Conservation (phyloP, 257 asterid species). For the Lycium ferocissimum region DNA sequence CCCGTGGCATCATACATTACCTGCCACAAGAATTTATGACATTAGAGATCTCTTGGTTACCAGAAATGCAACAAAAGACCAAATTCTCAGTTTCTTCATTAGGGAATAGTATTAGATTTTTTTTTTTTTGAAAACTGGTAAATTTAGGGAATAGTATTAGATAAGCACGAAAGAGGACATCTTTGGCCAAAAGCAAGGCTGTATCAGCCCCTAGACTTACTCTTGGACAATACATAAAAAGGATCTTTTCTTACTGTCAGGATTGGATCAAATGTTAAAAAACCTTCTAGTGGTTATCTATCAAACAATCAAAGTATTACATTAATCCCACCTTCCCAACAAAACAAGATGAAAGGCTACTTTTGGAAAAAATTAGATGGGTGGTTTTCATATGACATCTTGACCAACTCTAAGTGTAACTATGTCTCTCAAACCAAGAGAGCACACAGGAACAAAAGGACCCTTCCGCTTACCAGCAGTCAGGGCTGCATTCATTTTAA, state of each 20-base stretch:
- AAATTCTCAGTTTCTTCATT: conserved; percentile 17
- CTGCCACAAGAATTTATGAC: conserved; percentile 26
- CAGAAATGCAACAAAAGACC: conserved; percentile 15
- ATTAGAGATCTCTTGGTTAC: conserved; percentile 28
- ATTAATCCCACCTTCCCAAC: conserved; percentile 20
- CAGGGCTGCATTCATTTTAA: neutral
- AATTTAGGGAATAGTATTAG: neutral
- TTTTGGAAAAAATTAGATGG: neutral
- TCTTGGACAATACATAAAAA: conserved; percentile 1
- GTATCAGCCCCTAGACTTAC: neutral
- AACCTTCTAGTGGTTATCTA: conserved; percentile 4
- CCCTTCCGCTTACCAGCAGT: neutral
- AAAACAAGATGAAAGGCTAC: conserved; percentile 2
- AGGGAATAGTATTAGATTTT: neutral
- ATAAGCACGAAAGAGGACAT: neutral
- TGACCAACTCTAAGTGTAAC: conserved; percentile 16
- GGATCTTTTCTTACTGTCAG: conserved; percentile 15
- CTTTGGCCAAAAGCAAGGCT: neutral
- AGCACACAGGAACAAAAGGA: conserved; percentile 3
- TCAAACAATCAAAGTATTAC: neutral
- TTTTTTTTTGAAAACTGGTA: too few species aligned
- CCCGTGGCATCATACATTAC: conserved; percentile 42
- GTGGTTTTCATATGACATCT: conserved; percentile 17
- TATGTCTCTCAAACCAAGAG: neutral
- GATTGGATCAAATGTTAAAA: conserved; percentile 1